Percentiles rank a stretch among this genome's conserved stretches.
Evolutionary conservation across 257 asterid species (phyloP).

Genomic region (Fraxinus cuspidata): DNA sequence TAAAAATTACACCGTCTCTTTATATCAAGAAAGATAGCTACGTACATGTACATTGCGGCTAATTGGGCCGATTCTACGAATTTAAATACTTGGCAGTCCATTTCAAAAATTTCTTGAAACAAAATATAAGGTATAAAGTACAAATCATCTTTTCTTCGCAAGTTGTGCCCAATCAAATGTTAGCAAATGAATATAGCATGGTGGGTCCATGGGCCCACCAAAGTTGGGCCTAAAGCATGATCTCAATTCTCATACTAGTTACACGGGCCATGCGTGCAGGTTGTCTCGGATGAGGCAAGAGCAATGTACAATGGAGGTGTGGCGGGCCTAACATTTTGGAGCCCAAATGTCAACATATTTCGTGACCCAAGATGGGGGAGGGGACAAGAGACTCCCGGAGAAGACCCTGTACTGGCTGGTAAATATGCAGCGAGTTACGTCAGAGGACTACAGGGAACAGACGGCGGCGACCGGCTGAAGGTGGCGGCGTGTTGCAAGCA

Average conservation of each 20-base stretch:
- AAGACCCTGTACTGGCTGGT: slow-evolving; percentile 73
- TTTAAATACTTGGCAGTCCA: not conserved
- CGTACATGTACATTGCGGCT: not conserved
- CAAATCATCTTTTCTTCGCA: slow-evolving; percentile 7
- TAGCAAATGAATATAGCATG: not conserved
- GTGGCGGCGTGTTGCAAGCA: slow-evolving; percentile 94
- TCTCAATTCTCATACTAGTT: not conserved
- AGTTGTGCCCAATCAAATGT: slow-evolving; percentile 19
- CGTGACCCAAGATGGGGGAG: slow-evolving; percentile 97
- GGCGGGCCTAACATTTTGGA: slow-evolving; percentile 86
- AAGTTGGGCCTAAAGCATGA: slow-evolving; percentile 1
- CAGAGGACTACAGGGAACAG: slow-evolving; percentile 68
- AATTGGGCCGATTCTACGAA: not conserved
- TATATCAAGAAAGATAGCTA: no score
- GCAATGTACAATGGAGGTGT: slow-evolving; percentile 86
- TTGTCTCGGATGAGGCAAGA: slow-evolving; percentile 81
- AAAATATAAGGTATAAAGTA: not conserved
- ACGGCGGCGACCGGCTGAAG: slow-evolving; percentile 60
- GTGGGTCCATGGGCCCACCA: slow-evolving; percentile 34
- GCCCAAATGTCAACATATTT: slow-evolving; percentile 84
- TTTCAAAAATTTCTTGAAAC: not conserved
- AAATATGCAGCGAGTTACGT: slow-evolving; percentile 72
- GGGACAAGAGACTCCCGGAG: slow-evolving; percentile 94
- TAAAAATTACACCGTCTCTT: not conserved
- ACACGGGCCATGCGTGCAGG: slow-evolving; percentile 40